A percentile compares a stretch with the other conserved stretches of the same genome.
phyloP scores from a whole-genome alignment of 805 yeast genomes.

The Cyberlindnera misumaiensis region DNA sequence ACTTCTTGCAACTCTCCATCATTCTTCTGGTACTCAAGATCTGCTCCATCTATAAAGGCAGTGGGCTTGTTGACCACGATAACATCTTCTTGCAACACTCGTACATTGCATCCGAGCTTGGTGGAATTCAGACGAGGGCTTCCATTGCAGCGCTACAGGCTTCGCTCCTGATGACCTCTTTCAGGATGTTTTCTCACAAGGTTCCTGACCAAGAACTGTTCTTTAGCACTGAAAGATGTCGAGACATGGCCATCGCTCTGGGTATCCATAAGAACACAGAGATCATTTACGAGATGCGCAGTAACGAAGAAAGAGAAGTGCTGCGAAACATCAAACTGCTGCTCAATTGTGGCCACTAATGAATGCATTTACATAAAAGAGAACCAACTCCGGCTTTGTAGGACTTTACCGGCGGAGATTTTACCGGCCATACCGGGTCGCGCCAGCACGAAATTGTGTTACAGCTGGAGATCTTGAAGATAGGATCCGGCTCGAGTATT shows the following conservation, averaged over 20 bases:
- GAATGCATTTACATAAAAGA: no score
- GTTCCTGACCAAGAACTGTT: slow-evolving; percentile 14
- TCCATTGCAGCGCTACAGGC: slow-evolving; percentile 15
- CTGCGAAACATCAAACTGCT: slow-evolving; percentile 12
- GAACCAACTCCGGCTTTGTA: no score
- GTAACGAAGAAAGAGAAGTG: slow-evolving; percentile 13
- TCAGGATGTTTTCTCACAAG: slow-evolving; percentile 13
- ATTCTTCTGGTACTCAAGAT: slow-evolving; percentile 13
- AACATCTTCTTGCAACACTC: slow-evolving; percentile 10
- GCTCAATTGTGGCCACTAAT: no score
- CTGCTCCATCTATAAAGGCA: slow-evolving; percentile 11
- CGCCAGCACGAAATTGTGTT: no score
- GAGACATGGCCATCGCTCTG: slow-evolving; percentile 17
- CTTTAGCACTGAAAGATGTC: slow-evolving; percentile 13
- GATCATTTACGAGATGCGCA: slow-evolving; percentile 15
- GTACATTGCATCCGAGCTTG: slow-evolving; percentile 15
- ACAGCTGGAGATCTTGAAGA: no score
- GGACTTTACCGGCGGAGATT: no score
- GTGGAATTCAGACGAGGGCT: slow-evolving; percentile 16
- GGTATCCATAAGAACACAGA: slow-evolving; percentile 19
- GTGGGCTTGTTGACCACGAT: slow-evolving; percentile 5
- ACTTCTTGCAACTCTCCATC: slow-evolving; percentile 11
- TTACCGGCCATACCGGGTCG: no score
- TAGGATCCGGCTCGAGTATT: no score
- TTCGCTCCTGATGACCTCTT: slow-evolving; percentile 11